Evolutionary conservation across 2,329 filamentous ascomycete genomes (phyloP).

Genomic region (Xylariales sp.): DNA sequence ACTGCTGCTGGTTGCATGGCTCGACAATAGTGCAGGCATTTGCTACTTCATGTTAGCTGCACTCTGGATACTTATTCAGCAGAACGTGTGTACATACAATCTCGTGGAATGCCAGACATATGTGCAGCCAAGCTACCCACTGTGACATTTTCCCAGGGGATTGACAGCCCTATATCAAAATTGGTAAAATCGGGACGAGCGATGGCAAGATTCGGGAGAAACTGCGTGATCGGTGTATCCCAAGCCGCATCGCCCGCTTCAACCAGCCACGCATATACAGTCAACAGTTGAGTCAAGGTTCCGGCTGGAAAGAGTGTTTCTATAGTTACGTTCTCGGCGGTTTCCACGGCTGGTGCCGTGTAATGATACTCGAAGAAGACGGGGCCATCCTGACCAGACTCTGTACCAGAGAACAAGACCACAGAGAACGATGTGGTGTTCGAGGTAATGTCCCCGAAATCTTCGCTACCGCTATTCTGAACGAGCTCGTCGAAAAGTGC

Average conservation of each 20-base stretch:
- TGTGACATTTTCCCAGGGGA: neutral
- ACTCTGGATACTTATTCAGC: conserved; percentile 10
- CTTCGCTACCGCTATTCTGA: conserved; percentile 11
- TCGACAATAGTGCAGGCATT: conserved; percentile 1
- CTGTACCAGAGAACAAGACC: conserved; percentile 15
- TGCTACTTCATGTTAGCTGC: neutral
- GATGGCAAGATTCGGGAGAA: too few species aligned
- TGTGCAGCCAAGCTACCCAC: too few species aligned
- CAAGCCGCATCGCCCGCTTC: conserved; percentile 21
- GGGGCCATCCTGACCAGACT: conserved; percentile 5
- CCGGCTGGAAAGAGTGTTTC: conserved; percentile 23
- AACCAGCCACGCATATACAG: conserved; percentile 26
- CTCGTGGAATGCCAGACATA: neutral
- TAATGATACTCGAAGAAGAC: conserved; percentile 19
- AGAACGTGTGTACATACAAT: conserved; percentile 10
- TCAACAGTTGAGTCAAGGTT: conserved; percentile 26
- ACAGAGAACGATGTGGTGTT: conserved; percentile 22
- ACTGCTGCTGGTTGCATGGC: conserved; percentile 5
- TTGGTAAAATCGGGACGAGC: too few species aligned
- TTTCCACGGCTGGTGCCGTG: conserved; percentile 10
- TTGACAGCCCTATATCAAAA: conserved; percentile 6
- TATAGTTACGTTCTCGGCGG: conserved; percentile 10
- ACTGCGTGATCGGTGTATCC: conserved; percentile 22
- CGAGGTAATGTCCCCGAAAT: conserved; percentile 17
- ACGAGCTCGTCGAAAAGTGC: conserved; percentile 15